Conservation (phyloP, 1,139 yeast species). For the Yamadazyma aaseri region DNA sequence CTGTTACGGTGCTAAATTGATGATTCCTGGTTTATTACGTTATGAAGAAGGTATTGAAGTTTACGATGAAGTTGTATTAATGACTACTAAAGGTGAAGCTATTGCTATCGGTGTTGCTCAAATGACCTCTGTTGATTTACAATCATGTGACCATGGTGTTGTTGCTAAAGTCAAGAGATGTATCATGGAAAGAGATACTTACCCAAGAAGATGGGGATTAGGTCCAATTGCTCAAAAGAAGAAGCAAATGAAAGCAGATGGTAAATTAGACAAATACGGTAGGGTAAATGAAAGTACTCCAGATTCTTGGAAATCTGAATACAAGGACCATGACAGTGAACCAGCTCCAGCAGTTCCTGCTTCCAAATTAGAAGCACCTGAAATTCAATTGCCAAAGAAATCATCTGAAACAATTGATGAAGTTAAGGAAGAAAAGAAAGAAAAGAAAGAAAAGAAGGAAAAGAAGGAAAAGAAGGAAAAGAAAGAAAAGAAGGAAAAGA, state of each 20-base stretch:
- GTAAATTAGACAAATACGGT: slow-evolving; percentile 95
- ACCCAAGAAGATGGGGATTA: slow-evolving; percentile 99
- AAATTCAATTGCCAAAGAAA: slow-evolving; percentile 53
- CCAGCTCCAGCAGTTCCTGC: slow-evolving; percentile 55
- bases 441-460: slow-evolving; percentile 66
- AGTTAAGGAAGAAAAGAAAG: slow-evolving; percentile 39
- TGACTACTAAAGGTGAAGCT: slow-evolving; percentile 99
- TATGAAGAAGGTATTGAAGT: slow-evolving; percentile 97
- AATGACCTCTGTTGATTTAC: slow-evolving; percentile 96
- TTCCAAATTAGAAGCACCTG: slow-evolving; percentile 48
- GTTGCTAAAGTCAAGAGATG: slow-evolving; percentile 99
- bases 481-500: slow-evolving; percentile 50
- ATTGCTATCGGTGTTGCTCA: slow-evolving; percentile 98
- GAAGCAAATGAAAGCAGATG: slow-evolving; percentile 96
- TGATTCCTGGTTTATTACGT: slow-evolving; percentile 97
- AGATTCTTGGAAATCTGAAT: slow-evolving; percentile 83
- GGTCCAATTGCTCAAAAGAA: slow-evolving; percentile 99
- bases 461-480: slow-evolving; percentile 63
- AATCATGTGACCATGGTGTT: slow-evolving; percentile 96
- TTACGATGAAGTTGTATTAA: slow-evolving; percentile 95
- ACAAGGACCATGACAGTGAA: slow-evolving; percentile 75
- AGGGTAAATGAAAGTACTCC: slow-evolving; percentile 93
- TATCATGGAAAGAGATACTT: slow-evolving; percentile 98
- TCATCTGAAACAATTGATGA: slow-evolving; percentile 32
- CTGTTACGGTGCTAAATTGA: slow-evolving; percentile 97